phyloP scores from a whole-genome alignment of 805 yeast species.

The Yarrowia divulgata region DNA sequence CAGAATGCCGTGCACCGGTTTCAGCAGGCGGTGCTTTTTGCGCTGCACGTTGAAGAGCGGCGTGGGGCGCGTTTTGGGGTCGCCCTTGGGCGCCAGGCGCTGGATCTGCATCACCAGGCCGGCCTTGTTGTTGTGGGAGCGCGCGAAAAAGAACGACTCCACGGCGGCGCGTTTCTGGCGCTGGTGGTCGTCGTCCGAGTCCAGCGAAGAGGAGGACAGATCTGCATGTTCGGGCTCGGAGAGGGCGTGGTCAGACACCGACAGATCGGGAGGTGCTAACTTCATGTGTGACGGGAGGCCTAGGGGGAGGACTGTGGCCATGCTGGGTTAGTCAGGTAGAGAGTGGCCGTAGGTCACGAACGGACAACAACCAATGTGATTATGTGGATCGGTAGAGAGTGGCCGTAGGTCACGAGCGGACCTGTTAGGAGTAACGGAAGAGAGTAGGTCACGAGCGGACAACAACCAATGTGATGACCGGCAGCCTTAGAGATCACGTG shows the following conservation, averaged over 20 bases:
- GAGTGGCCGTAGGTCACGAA: not conserved
- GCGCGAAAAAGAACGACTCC: constrained; percentile 28
- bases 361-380: too few relatives aligned
- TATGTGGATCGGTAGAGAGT: not conserved
- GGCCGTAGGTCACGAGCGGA: not conserved
- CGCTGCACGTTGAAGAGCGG: constrained; percentile 37
- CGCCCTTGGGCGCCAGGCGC: constrained; percentile 7
- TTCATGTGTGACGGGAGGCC: constrained; percentile 28
- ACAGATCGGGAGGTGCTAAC: constrained; percentile 10
- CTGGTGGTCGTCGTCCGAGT: constrained; percentile 19
- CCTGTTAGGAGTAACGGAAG: too few relatives aligned
- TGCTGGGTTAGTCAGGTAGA: not conserved
- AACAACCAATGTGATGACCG: too few relatives aligned
- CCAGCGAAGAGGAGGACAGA: constrained; percentile 22
- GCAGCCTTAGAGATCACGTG: too few relatives aligned
- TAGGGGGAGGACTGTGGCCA: constrained; percentile 26
- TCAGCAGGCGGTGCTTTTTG: constrained; percentile 26
- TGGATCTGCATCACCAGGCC: constrained; percentile 31
- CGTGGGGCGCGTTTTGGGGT: constrained; percentile 18
- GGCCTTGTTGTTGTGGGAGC: constrained; percentile 31
- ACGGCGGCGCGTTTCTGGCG: constrained; percentile 5
- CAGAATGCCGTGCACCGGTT: constrained; percentile 36
- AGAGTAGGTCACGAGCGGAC: not conserved
- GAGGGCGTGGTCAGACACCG: constrained; percentile 1
- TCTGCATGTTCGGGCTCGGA: constrained; percentile 34